These are phyloP conservation scores for Pichia kluyveri DNA, from an alignment of 805 yeast genomes.

Conservation along the genomic window DNA sequence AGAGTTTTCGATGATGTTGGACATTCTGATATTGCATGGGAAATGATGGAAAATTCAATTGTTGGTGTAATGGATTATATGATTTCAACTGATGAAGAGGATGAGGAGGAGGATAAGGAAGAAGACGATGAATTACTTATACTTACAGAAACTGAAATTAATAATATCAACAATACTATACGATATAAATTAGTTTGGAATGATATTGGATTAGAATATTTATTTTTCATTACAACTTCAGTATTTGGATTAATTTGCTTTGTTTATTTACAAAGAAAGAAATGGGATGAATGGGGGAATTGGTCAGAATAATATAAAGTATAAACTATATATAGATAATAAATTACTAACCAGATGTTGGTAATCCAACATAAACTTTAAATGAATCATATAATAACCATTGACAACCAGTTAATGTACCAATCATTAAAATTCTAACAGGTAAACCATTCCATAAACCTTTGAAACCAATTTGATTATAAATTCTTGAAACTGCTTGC, in stretches of 20 bases:
- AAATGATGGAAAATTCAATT: slow-evolving; percentile 73
- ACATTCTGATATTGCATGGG: slow-evolving; percentile 81
- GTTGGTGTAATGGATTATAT: slow-evolving; percentile 41
- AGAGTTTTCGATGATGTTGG: slow-evolving; percentile 54
- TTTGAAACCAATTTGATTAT: slow-evolving; percentile 70
- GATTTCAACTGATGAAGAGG: background rate
- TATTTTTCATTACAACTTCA: slow-evolving; percentile 15
- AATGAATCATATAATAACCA: slow-evolving; percentile 96
- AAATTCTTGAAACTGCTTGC: slow-evolving; percentile 64
- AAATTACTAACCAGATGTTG: slow-evolving; percentile 76
- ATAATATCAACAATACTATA: background rate
- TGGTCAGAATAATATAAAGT: background rate
- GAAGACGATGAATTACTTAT: background rate
- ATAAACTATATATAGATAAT: no score
- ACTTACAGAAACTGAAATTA: background rate
- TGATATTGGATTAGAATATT: background rate
- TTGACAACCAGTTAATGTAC: slow-evolving; percentile 94
- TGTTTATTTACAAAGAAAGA: slow-evolving; percentile 22
- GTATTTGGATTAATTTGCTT: slow-evolving; percentile 20
- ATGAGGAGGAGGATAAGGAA: background rate
- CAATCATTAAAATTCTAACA: slow-evolving; percentile 93
- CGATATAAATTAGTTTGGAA: slow-evolving; percentile 3
- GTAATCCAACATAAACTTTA: slow-evolving; percentile 89
- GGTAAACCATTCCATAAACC: slow-evolving; percentile 96
- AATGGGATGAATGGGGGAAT: slow-evolving; percentile 14